phyloP scores from a whole-genome alignment of 305 asterid genomes.

The Solanum aculeatissimum region DNA sequence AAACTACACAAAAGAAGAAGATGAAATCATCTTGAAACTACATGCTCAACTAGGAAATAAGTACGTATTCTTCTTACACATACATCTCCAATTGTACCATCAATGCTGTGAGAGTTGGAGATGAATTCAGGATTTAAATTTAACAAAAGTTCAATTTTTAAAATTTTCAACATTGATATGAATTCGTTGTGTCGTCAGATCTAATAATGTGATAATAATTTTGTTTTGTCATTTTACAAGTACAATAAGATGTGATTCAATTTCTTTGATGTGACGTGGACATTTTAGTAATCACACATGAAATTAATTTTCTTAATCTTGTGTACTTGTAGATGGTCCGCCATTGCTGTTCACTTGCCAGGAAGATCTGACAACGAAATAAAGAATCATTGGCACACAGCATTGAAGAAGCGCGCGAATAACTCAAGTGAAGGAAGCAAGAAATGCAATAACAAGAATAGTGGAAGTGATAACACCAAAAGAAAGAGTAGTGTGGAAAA shows the following conservation, averaged over 20 bases:
- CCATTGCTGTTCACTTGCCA: conserved; percentile 13
- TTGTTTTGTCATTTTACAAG: too few relatives aligned
- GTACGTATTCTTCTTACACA: not conserved
- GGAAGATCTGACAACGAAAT: conserved; percentile 23
- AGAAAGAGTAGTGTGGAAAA: not conserved
- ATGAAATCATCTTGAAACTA: conserved; percentile 11
- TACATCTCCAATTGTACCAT: not conserved
- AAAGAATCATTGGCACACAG: conserved; percentile 17
- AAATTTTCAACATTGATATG: not conserved
- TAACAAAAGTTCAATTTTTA: not conserved
- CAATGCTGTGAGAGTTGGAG: not conserved
- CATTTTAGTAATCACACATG: too few relatives aligned
- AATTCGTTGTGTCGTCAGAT: not conserved
- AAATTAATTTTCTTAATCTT: not conserved
- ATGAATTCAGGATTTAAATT: not conserved
- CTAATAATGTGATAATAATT: not conserved
- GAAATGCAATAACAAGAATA: not conserved
- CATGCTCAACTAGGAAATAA: conserved; percentile 18
- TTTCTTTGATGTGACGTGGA: too few relatives aligned
- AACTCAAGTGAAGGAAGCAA: not conserved
- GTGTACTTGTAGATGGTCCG: conserved; percentile 8
- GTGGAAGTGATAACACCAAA: not conserved
- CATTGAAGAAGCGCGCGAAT: conserved; percentile 1
- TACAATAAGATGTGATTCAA: too few relatives aligned
- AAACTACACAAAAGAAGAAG: conserved; percentile 18